A percentile compares a stretch with the other conserved stretches of the same genome.
phyloP scores from a whole-genome alignment of 768 basidiomycete genomes.

The Calocybe indica region DNA sequence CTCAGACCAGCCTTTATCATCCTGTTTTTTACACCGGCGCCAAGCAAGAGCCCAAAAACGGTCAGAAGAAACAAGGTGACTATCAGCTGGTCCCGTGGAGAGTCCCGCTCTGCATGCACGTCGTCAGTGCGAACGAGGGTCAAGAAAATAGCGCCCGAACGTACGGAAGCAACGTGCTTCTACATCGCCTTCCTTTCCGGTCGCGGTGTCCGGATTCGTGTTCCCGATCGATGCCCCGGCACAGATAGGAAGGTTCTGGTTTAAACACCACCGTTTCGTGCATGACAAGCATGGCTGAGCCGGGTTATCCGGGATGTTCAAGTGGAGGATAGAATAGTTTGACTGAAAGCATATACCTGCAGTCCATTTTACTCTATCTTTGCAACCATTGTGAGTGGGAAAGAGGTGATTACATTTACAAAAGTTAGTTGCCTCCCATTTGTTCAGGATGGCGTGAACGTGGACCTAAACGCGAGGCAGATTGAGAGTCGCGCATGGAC shows the following conservation, averaged over 20 bases:
- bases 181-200: constrained; percentile 93
- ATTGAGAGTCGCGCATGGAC: background rate
- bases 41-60: constrained; percentile 79
- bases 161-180: constrained; percentile 94
- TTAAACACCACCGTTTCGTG: constrained; percentile 93
- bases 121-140: constrained; percentile 5
- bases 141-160: constrained; percentile 23
- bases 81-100: constrained; percentile 90
- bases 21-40: constrained; percentile 77
- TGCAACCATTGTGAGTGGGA: no score
- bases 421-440: constrained; percentile 88
- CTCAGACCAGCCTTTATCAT: constrained; percentile 76
- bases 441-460: constrained; percentile 43
- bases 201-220: constrained; percentile 87
- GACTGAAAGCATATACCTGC: constrained; percentile 87
- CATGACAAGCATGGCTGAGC: constrained; percentile 90
- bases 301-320: constrained; percentile 77
- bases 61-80: constrained; percentile 88
- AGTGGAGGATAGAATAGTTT: constrained; percentile 80
- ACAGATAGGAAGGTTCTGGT: constrained; percentile 85
- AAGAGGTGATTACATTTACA: constrained; percentile 65
- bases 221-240: constrained; percentile 78
- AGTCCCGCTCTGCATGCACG: constrained; percentile 72
- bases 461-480: constrained; percentile 14
- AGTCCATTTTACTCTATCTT: constrained; percentile 6